Evolutionary conservation across 2,329 filamentous ascomycete species (phyloP).

Genomic region (Alternaria conjuncta): DNA sequence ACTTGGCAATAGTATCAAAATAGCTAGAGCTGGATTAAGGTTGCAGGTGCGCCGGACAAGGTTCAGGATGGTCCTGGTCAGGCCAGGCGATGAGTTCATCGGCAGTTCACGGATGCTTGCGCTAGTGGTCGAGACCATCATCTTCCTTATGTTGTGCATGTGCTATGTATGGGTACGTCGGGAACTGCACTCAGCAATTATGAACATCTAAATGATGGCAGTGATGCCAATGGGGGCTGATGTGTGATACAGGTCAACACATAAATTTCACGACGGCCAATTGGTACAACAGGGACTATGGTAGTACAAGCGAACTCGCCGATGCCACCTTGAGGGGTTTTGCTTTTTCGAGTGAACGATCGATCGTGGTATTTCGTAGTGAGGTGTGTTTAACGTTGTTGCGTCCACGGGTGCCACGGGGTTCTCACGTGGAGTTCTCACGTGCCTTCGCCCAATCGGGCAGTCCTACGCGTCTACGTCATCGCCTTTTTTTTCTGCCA

Average conservation of each 20-base stretch:
- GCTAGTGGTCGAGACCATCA: neutral
- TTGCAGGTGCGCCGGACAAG: neutral
- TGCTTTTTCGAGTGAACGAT: neutral
- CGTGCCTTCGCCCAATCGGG: neutral
- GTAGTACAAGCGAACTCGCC: neutral
- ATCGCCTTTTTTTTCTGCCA: slow-evolving; percentile 5
- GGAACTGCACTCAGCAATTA: too few species aligned
- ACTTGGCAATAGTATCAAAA: neutral
- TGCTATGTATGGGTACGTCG: neutral
- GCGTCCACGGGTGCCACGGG: neutral
- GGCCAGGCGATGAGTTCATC: slow-evolving; percentile 1
- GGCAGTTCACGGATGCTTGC: neutral
- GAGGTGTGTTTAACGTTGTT: neutral
- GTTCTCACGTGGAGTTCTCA: neutral
- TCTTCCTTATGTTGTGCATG: neutral
- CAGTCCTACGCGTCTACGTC: slow-evolving; percentile 15
- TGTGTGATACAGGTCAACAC: neutral
- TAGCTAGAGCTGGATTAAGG: slow-evolving; percentile 4
- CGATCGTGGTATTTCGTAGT: neutral
- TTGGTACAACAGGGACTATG: neutral
- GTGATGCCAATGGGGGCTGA: neutral
- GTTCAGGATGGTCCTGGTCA: neutral
- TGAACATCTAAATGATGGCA: neutral
- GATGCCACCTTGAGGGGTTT: neutral
- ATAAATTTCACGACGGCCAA: neutral